A percentile compares a stretch with the other conserved stretches of the same genome.
These are phyloP conservation scores for Clonostachys sp. DNA, from an alignment of 2,329 filamentous ascomycete species.

Conservation along the genomic window DNA sequence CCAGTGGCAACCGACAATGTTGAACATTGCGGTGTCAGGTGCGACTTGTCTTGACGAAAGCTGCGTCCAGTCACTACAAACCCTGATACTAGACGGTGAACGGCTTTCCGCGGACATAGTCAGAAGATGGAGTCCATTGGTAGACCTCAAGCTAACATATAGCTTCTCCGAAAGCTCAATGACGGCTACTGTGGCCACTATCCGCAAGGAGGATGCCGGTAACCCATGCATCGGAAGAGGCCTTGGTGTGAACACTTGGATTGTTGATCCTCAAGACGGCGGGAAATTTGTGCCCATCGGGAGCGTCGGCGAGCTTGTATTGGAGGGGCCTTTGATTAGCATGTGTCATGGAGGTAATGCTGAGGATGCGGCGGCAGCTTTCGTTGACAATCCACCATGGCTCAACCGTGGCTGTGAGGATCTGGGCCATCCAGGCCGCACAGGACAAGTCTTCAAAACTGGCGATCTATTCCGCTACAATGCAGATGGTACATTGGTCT, in stretches of 20 bases:
- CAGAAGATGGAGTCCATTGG: neutral
- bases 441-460: conserved; percentile 74
- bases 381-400: conserved; percentile 54
- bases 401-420: conserved; percentile 15
- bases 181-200: neutral
- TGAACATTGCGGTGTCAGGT: conserved; percentile 6
- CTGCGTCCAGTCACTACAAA: conserved; percentile 8
- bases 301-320: conserved; percentile 79
- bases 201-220: neutral
- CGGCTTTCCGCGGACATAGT: conserved; percentile 7
- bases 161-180: neutral
- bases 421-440: conserved; percentile 8
- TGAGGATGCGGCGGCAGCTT: conserved; percentile 41
- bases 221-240: conserved; percentile 5
- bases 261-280: conserved; percentile 26
- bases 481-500: conserved; percentile 68
- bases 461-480: conserved; percentile 80
- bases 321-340: conserved; percentile 78
- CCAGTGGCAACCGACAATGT: too few relatives aligned
- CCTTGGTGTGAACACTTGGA: conserved; percentile 17
- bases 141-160: neutral
- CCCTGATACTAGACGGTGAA: conserved; percentile 11
- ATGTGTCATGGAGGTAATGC: conserved; percentile 52
- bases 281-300: conserved; percentile 34
- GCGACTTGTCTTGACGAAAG: conserved; percentile 9